Evolutionary conservation across 805 yeast genomes (phyloP), one percentile per base, ranked within the genome.

Genomic region (Lachancea thermotolerans): DNA sequence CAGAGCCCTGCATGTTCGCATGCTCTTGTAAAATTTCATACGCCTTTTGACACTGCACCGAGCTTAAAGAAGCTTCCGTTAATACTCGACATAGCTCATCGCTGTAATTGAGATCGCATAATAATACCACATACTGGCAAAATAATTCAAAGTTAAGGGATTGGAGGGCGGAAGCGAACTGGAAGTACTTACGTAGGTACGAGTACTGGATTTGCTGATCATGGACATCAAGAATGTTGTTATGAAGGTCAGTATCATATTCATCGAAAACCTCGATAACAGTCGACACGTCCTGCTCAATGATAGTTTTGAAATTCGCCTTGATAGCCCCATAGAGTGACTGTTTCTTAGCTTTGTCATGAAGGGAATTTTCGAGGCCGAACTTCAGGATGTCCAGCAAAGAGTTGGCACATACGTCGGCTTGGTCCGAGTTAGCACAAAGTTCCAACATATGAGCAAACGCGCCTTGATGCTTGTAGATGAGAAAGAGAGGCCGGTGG

Each of bases 181-280:
- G 17, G 33, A 50, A 54, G 5, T 59, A 39, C 14, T 45, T 43
- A 12, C 51, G 55, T 18, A 62, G 42, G 47, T 60, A 63, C 21
- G 42, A 35, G 31, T 36, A 48, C 39, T 53, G 52, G 7, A 32
- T 4, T 2, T 36, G 11, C 11, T 49, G 48, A 30, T 39, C 40
- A 4, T 27, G 10, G 4, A 50, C 14, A 1, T 32, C 15, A 9
- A 47, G 25, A 11, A 59, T 50, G 9, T 36, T 37, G 10, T 37
- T 11, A 50, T 62, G 65, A 1, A 63, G 28, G 8, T 49, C 40
- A 8, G 51, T 37, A 37, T 60, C 63, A 43, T 51, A 49, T 2
- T 39, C 15, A 9, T 54, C 50, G 14, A 54, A 41, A 2, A 51
- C 10, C 1, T 37, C 15, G 1, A 54, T 58, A 1, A 51, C 41